Base-by-base conservation (phyloP, 1,284 basidiomycete genomes). In the Cryptococcus sp. region DNA sequence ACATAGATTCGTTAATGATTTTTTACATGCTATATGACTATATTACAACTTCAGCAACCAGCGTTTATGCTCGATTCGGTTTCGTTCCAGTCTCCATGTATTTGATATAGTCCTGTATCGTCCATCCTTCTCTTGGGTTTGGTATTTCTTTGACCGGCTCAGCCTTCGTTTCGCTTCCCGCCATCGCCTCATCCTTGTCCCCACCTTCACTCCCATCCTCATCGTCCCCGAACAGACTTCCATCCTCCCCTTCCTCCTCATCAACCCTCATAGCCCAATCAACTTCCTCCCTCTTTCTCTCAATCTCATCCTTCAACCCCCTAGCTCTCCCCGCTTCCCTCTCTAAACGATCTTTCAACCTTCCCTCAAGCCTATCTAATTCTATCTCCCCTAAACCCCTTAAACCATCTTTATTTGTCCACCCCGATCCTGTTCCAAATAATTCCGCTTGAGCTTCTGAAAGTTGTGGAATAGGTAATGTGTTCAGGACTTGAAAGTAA, bases 401-500 rank as follows among this genome's bases (percentile, higher is more conserved):
- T 28, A 63, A 53, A 40, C 56, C 55, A 21, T 54, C 57, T 23
- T 48, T 45, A 4, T 47, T 54, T 32, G 40, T 46, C 47, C 55
- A 54, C 28, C 21, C 42, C 18, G 22, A 32, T 24, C 45, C 48
- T 39, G 25, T 22, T 41, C 41, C 48, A 3, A 54, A 51, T 23
- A 60, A 48, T 3, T 28, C 50, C 1, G 21, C 22, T 28, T 56
- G 55, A 13, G 52, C 37, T 16, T 46, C 55, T 3, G 51, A 49
- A 0, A 58, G 43, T 11, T 56, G 45, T 4, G 62, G 64, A 0
- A 63, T 52, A 16, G 54, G 48, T 40, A 57, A 52, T 24, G 51
- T 59, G 25, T 66, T 65, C 46, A 67, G 61, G 9, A 56, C 62
- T 53, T 67, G 66, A 51, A 66, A 69, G 56, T 66, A 64, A 1